Base-by-base conservation (phyloP, 1,284 basidiomycete species). In the Microbotryum silenes-acaulis region DNA sequence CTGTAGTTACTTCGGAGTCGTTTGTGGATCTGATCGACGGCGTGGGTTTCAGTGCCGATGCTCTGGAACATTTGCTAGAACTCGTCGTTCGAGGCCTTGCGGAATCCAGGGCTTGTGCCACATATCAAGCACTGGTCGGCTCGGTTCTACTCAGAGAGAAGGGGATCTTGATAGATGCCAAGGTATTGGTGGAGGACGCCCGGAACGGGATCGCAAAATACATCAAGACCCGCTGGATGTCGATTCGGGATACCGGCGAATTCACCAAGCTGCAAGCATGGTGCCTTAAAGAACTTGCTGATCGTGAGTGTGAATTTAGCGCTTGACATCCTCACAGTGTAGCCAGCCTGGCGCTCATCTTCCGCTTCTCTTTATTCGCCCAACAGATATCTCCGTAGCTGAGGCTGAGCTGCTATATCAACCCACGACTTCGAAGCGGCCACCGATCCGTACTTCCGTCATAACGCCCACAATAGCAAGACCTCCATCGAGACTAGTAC, bases 231-330 rank as follows among this genome's bases (percentile, higher is more conserved):
- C 69, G 78, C 33, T 94, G 89, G 90, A 74, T 87, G 59, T 81
- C 79, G n/a, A 82, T 92, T 44, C 81, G 87, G 20, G 82, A 86
- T 59, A 83, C 85, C 50, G 82, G 83, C n/a, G 89, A 88, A 0
- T 94, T 97, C 71, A 83, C 88, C 52, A 75, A 76, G 6, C 78
- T 97, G 23, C 88, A 94, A 54, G 81, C 81, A 7, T 94, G 91
- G 90, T 84, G 87, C 1, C 75, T 93, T 60, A 87, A 91, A 72
- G 93, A 97, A 72, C 88, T 96, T 51, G 83, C 84, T 42, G 83
- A 88, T 73, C 84, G 89, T 91, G 66, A 61, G 85, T 77, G 2
- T 57, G 51, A 47, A 33, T 54, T 54, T 25, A 21, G 20, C n/a
- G 6, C 33, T 16, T 8, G 6, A 33, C 6, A 7, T 21, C 21